Base-by-base conservation (phyloP, 306 rosid species). In the Medicago lupulina region DNA sequence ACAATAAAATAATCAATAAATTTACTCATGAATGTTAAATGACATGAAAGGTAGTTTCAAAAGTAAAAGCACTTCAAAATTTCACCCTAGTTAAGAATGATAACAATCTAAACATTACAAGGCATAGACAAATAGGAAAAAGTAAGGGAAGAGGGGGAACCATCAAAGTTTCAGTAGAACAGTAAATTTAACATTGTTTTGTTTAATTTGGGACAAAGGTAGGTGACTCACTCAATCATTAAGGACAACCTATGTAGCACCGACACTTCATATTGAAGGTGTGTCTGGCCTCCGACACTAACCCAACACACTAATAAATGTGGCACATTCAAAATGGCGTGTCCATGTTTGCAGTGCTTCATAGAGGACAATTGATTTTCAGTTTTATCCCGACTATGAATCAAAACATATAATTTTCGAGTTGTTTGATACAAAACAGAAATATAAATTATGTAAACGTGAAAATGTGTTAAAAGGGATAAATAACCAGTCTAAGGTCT, bases 401-500 rank as follows among this genome's bases (percentile, higher is more conserved):
- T n/a, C n/a, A n/a, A 39, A 65, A 40, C 70, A 65, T 62, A 41
- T 17, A 4, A 17, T 8, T 39, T 39, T 39, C 0, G 31, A 59
- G 13, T 16, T 43, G 43, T 38, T 38, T 38, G 36, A 67, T 12
- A 41, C 4, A 17, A 38, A 71, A 17, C 9, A 53, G 2, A 54
- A 54, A 18, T 49, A 5, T 19, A n/a, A 15, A 21, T 16, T 4
- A 18, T 11, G 41, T 50, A 74, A 57, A 78, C 40, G 43, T 50
- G 40, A 82, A 70, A 83, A 43, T 49, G 55, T 47, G 39, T 46
- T 75, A 50, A 67, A 75, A 70, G 80, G 62, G 63, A 76, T 39
- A 77, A 92, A 76, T 39, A 77, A 92, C 98, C 92, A 92, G 78
- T 88, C 96, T 84, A 81, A 92, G 98, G 85, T 90, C 98, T 14